Evolutionary conservation across 2,329 filamentous ascomycete genomes (phyloP).

Genomic region (Chaetomium sp.): DNA sequence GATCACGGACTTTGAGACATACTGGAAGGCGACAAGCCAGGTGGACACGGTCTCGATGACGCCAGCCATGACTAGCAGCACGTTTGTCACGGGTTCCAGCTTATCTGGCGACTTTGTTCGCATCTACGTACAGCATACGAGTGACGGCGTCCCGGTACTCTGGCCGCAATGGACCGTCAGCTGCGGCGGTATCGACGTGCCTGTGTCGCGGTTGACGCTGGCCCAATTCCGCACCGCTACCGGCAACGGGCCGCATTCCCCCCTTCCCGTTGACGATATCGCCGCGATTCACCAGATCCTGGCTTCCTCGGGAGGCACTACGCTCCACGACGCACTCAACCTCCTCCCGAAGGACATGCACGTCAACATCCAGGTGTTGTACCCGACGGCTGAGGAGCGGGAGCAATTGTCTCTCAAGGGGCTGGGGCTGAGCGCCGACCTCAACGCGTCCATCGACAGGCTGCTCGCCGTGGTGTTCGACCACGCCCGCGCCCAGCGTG

Average conservation of each 20-base stretch:
- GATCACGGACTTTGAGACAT: constrained; percentile 97
- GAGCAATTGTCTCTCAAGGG: constrained; percentile 56
- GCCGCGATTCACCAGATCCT: constrained; percentile 71
- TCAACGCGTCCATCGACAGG: constrained; percentile 84
- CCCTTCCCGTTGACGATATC: constrained; percentile 53
- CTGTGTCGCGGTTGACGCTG: constrained; percentile 76
- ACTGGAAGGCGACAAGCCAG: constrained; percentile 98
- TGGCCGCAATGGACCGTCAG: constrained; percentile 83
- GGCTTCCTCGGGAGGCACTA: constrained; percentile 70
- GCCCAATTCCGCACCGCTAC: constrained; percentile 67
- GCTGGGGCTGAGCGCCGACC: constrained; percentile 74
- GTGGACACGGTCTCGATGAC: constrained; percentile 61
- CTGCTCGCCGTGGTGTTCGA: constrained; percentile 87
- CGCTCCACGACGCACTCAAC: constrained; percentile 73
- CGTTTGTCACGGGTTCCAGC: constrained; percentile 92
- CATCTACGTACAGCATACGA: constrained; percentile 88
- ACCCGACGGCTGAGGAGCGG: constrained; percentile 73
- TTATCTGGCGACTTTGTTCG: constrained; percentile 93
- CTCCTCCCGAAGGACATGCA: constrained; percentile 79
- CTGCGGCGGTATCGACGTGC: constrained; percentile 76
- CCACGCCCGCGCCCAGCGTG: constrained; percentile 72
- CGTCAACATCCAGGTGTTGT: constrained; percentile 88
- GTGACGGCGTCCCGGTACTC: constrained; percentile 81
- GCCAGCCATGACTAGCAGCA: constrained; percentile 63
- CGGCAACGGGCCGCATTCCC: constrained; percentile 41